These are phyloP conservation scores for Ascochyta rabiei DNA, from an alignment of 2,329 filamentous ascomycete genomes.

Conservation along the genomic window DNA sequence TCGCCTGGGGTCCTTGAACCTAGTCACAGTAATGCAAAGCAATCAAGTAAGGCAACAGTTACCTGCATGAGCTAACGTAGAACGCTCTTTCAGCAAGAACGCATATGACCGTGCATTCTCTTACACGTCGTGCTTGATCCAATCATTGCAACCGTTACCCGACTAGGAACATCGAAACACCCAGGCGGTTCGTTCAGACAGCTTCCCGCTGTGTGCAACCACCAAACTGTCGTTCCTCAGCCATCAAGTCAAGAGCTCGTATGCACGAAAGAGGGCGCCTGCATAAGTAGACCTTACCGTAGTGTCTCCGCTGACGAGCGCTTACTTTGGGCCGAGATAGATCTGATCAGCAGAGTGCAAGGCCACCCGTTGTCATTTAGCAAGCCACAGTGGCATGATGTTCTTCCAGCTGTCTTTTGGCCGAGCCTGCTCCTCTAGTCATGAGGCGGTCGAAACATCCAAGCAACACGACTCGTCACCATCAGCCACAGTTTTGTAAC, in stretches of 20 bases:
- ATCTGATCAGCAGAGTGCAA: constrained; percentile 22
- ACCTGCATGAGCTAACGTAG: neutral
- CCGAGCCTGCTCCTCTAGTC: constrained; percentile 14
- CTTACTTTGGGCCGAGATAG: constrained; percentile 31
- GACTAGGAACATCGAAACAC: neutral
- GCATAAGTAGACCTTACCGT: constrained; percentile 23
- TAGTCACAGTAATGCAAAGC: constrained; percentile 3
- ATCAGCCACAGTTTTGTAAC: constrained; percentile 21
- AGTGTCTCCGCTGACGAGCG: constrained; percentile 19
- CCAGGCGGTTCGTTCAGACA: neutral
- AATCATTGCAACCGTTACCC: neutral
- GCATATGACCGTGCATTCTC: neutral
- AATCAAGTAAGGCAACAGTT: neutral
- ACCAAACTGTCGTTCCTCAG: neutral
- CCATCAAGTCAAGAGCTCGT: constrained; percentile 6
- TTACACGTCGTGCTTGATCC: neutral
- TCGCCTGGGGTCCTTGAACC: neutral
- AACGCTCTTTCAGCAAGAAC: neutral
- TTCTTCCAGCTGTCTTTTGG: constrained; percentile 23
- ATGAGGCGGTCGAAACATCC: constrained; percentile 4
- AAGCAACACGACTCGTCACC: constrained; percentile 14
- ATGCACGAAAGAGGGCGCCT: constrained; percentile 16
- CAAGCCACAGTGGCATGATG: constrained; percentile 25
- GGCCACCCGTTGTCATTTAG: constrained; percentile 20
- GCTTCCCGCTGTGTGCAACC: constrained; percentile 3